These are phyloP conservation scores for Epichloe baconii DNA, from an alignment of 2,329 filamentous ascomycete genomes.

Conservation along the genomic window DNA sequence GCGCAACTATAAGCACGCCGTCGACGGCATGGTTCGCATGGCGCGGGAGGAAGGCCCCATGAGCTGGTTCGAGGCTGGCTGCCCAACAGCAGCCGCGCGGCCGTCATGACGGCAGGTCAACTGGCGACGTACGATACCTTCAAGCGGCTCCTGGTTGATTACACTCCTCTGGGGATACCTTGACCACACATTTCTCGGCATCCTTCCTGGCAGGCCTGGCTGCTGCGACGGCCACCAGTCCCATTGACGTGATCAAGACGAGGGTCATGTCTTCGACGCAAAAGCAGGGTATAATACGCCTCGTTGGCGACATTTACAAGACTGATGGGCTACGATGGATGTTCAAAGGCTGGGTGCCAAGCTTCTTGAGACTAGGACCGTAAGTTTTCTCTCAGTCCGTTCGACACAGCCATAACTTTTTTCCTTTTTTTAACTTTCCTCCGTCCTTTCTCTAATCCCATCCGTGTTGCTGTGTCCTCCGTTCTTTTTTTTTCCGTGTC, in stretches of 20 bases:
- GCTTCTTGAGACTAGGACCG: slow-evolving; percentile 52
- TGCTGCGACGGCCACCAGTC: slow-evolving; percentile 73
- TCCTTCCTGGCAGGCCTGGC: slow-evolving; percentile 69
- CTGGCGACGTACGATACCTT: slow-evolving; percentile 75
- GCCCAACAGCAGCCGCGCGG: slow-evolving; percentile 68
- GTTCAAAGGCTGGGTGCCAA: slow-evolving; percentile 85
- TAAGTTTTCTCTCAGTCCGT: slow-evolving; percentile 23
- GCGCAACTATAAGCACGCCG: slow-evolving; percentile 78
- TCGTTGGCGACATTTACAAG: slow-evolving; percentile 54
- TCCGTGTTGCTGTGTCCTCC: neutral
- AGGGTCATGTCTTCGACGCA: slow-evolving; percentile 61
- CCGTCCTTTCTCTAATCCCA: neutral
- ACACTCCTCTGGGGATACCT: slow-evolving; percentile 55
- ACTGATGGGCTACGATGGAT: slow-evolving; percentile 68
- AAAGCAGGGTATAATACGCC: slow-evolving; percentile 36
- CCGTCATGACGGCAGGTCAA: slow-evolving; percentile 80
- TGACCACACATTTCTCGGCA: slow-evolving; percentile 67
- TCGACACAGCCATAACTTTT: neutral
- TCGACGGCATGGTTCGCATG: slow-evolving; percentile 81
- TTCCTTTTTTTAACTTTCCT: neutral
- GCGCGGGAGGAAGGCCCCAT: slow-evolving; percentile 65
- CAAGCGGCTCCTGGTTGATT: slow-evolving; percentile 54
- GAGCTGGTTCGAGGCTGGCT: slow-evolving; percentile 74
- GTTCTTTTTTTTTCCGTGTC: neutral
- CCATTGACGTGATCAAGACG: slow-evolving; percentile 83